Conservation (phyloP, 2,329 filamentous ascomycete genomes). For the Penicillium fuscoglaucum region DNA sequence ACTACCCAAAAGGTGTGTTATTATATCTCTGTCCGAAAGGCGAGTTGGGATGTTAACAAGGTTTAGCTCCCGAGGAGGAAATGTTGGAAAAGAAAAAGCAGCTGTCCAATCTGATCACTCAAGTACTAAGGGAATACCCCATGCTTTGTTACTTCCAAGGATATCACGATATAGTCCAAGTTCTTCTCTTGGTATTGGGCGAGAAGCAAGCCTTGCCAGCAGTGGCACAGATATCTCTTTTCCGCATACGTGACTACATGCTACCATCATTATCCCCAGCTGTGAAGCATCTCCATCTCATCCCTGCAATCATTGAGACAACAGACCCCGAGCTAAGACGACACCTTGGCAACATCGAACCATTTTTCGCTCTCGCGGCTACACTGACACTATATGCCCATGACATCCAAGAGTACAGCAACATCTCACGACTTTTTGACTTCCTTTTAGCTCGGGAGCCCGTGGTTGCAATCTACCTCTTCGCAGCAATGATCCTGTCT, state of each 20-base stretch:
- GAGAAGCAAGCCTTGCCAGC: slow-evolving; percentile 59
- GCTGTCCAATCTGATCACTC: slow-evolving; percentile 75
- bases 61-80: slow-evolving; percentile 67
- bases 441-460: slow-evolving; percentile 84
- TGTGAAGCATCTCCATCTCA: slow-evolving; percentile 78
- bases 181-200: slow-evolving; percentile 82
- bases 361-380: slow-evolving; percentile 90
- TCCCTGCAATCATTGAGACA: slow-evolving; percentile 74
- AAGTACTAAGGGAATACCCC: slow-evolving; percentile 76
- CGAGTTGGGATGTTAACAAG: neutral
- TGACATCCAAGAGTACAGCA: slow-evolving; percentile 84
- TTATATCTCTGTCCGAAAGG: neutral
- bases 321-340: slow-evolving; percentile 70
- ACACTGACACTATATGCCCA: slow-evolving; percentile 96
- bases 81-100: slow-evolving; percentile 70
- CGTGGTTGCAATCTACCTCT: slow-evolving; percentile 87
- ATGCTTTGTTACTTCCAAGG: slow-evolving; percentile 95
- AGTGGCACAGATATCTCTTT: slow-evolving; percentile 77
- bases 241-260: slow-evolving; percentile 97
- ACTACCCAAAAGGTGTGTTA: slow-evolving; percentile 77
- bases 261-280: slow-evolving; percentile 81
- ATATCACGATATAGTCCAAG: slow-evolving; percentile 97
- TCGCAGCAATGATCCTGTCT: slow-evolving; percentile 80
- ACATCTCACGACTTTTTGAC: slow-evolving; percentile 90
- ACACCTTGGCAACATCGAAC: slow-evolving; percentile 76